Conservation (phyloP, 2,329 filamentous ascomycete species). For the Neodidymelliopsis sp. region DNA sequence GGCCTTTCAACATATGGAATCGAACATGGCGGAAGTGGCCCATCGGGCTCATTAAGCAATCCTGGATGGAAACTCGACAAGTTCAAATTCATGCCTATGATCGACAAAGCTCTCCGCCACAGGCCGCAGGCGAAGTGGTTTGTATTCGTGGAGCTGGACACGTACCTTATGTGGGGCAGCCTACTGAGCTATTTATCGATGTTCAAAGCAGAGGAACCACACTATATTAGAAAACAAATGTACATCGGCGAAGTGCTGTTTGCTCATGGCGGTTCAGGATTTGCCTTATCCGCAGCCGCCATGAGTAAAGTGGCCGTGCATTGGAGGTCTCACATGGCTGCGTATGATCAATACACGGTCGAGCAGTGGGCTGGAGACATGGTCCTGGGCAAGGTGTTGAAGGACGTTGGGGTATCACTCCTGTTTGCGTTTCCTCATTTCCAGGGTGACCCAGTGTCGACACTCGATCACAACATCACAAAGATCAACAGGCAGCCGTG, state of each 20-base stretch:
- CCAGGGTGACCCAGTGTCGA: constrained; percentile 32
- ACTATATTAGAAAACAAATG: constrained; percentile 62
- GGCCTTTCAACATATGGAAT: constrained; percentile 24
- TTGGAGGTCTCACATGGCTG: constrained; percentile 49
- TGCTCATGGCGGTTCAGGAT: constrained; percentile 62
- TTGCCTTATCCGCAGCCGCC: constrained; percentile 58
- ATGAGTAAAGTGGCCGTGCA: constrained; percentile 47
- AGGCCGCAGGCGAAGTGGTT: constrained; percentile 62
- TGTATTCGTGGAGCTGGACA: constrained; percentile 66
- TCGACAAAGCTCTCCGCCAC: constrained; percentile 35
- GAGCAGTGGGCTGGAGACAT: constrained; percentile 60
- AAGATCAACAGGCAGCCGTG: constrained; percentile 48
- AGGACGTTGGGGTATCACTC: constrained; percentile 48
- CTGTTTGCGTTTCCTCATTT: constrained; percentile 26
- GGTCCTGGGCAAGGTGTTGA: constrained; percentile 57
- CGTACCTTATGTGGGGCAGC: constrained; percentile 62
- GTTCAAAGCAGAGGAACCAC: constrained; percentile 56
- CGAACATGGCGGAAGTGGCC: constrained; percentile 24
- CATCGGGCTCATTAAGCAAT: constrained; percentile 13
- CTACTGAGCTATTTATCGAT: constrained; percentile 59
- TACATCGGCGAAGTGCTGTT: constrained; percentile 60
- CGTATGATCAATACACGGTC: constrained; percentile 55
- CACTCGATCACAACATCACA: constrained; percentile 32
- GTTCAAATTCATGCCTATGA: constrained; percentile 45
- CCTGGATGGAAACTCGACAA: constrained; percentile 40